These are phyloP conservation scores for Acanthamoeba sp. DNA, from an alignment of 208 protist species.

Conservation along the genomic window DNA sequence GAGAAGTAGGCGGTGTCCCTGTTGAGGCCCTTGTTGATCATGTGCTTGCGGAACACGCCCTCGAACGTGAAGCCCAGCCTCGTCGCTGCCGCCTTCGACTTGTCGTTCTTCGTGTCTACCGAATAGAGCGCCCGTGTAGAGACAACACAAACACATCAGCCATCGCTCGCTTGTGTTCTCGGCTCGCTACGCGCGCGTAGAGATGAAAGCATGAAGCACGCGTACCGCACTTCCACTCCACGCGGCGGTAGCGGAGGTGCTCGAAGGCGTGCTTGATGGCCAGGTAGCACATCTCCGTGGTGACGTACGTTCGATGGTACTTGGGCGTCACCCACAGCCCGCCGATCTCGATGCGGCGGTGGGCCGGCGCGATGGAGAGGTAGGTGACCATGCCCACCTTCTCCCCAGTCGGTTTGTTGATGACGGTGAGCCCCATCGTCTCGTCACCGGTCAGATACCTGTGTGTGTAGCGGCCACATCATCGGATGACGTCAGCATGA, in stretches of 20 bases:
- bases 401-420: slow-evolving; percentile 22
- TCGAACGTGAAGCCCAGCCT: slow-evolving; percentile 74
- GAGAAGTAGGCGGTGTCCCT: slow-evolving; percentile 74
- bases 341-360: slow-evolving; percentile 52
- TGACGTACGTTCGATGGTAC: slow-evolving; percentile 45
- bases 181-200: not conserved
- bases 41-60: slow-evolving; percentile 75
- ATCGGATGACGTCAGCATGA: not conserved
- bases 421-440: slow-evolving; percentile 8
- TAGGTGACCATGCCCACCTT: slow-evolving; percentile 61
- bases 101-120: slow-evolving; percentile 41
- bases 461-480: not conserved
- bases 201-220: not conserved
- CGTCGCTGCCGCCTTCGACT: slow-evolving; percentile 46
- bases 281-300: slow-evolving; percentile 71
- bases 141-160: no score
- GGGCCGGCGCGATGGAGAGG: slow-evolving; percentile 19
- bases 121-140: no score
- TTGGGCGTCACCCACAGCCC: slow-evolving; percentile 30
- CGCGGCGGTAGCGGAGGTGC: slow-evolving; percentile 72
- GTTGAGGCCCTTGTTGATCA: slow-evolving; percentile 75
- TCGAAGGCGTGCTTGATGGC: slow-evolving; percentile 70
- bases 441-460: slow-evolving; percentile 13
- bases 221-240: slow-evolving; percentile 76
- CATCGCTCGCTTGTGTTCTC: no score